Evolutionary conservation across 2,329 filamentous ascomycete genomes (phyloP), one percentile per base, ranked within the genome.

Genomic region (Fusarium avenaceum): DNA sequence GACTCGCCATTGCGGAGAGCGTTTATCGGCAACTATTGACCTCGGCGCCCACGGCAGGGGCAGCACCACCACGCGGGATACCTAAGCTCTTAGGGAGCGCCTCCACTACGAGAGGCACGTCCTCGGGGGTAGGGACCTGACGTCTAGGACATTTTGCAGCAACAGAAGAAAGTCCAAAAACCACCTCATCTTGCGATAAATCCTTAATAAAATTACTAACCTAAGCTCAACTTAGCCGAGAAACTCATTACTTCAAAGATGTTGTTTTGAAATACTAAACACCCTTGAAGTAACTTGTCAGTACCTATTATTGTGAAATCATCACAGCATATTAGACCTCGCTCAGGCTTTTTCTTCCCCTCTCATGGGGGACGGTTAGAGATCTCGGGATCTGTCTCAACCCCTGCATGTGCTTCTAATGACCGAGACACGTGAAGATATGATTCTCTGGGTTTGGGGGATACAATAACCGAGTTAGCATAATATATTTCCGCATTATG

Each of bases 21-120:
- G 65, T 65, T 69, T 57, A 63, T 69, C 65, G 65, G 65, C 61
- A 69, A 68, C 30, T 20, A 48, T 61, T 50, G 65, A 70, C 68
- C 67, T 71, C 67, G 68, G 67, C 57, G 65, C 67, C 46, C 45
- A 59, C 68, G 49, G 64, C 46, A 53, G 26, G n/a, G 50, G 28
- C 43, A 26, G 28, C 43, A 26, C 46, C 58, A 53, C 44, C 28
- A 30, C 28, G 10, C 28, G 50, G 55, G 50, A 53, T 65, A 19
- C 19, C 19, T 19, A 32, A 40, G 47, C 54, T 64, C 59, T 45
- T 48, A 71, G 65, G 66, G 63, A 33, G 51, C 65, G 56, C 59
- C 46, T 61, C 66, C 66, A 67, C 62, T 67, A 62, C 24, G 30
- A 49, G 30, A 48, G 38, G 32, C 20, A 39, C 50, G 42, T 51